These are phyloP conservation scores for Ramaria rubella DNA, from an alignment of 768 basidiomycete species.

Conservation along the genomic window DNA sequence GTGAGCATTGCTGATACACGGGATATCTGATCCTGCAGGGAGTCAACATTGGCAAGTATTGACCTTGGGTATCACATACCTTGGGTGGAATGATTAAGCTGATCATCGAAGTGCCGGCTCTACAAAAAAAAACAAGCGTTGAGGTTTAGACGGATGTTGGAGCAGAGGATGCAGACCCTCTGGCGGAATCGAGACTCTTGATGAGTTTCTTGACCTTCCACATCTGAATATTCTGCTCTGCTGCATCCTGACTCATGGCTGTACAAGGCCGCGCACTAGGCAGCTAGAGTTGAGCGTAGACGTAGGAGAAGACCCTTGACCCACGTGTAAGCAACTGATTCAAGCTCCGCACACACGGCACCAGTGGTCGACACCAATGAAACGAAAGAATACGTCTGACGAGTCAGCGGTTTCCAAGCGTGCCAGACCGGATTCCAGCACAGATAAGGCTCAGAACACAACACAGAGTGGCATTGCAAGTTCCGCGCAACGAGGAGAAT, in stretches of 20 bases:
- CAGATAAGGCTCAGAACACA: neutral
- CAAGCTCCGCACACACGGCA: neutral
- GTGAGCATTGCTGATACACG: constrained; percentile 93
- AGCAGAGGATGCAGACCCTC: constrained; percentile 50
- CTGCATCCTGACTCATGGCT: constrained; percentile 74
- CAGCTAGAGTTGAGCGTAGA: constrained; percentile 2
- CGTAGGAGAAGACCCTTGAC: neutral
- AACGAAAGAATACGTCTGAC: constrained; percentile 1
- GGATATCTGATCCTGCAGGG: constrained; percentile 79
- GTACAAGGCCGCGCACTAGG: constrained; percentile 8
- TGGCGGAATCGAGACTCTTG: constrained; percentile 91
- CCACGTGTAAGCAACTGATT: neutral
- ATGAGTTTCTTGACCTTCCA: constrained; percentile 99
- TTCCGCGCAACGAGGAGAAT: too few relatives aligned
- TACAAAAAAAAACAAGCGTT: constrained; percentile 25
- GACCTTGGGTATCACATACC: constrained; percentile 33
- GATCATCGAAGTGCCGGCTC: constrained; percentile 98
- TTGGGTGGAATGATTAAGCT: constrained; percentile 95
- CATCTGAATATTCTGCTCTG: constrained; percentile 96
- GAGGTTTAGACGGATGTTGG: neutral
- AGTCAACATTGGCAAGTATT: neutral
- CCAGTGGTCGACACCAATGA: neutral
- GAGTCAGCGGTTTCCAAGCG: neutral
- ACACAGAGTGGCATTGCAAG: neutral
- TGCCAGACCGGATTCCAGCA: neutral